phyloP scores from a whole-genome alignment of 2,329 filamentous ascomycete genomes.

The Furcasterigmium sp. region DNA sequence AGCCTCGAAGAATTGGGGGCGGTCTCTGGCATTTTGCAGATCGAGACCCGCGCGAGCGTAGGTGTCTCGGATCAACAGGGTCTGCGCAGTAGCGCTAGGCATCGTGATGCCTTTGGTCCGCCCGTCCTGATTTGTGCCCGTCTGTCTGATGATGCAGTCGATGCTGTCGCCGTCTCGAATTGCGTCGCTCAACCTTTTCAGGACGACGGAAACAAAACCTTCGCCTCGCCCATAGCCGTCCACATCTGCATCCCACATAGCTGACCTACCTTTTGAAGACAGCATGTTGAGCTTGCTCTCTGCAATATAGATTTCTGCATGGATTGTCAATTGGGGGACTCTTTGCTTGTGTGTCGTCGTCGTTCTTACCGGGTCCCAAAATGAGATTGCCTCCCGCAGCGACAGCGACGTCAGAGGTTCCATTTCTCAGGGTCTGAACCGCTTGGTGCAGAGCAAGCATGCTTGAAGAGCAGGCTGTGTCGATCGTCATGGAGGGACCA shows the following conservation, averaged over 20 bases:
- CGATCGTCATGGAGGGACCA: conserved; percentile 48
- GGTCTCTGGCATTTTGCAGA: conserved; percentile 6
- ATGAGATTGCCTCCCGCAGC: conserved; percentile 4
- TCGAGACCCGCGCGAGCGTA: conserved; percentile 20
- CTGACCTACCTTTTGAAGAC: conserved; percentile 1
- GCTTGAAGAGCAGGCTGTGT: conserved; percentile 55
- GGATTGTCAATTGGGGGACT: too few species aligned
- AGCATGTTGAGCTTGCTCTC: conserved; percentile 4
- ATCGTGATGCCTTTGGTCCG: conserved; percentile 27
- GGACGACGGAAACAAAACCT: conserved; percentile 30
- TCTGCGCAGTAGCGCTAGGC: conserved; percentile 22
- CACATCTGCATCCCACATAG: conserved; percentile 20
- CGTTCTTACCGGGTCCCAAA: too few species aligned
- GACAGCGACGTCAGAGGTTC: conserved; percentile 7
- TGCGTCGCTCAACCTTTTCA: conserved; percentile 38
- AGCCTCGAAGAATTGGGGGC: conserved; percentile 28
- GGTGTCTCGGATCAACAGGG: conserved; percentile 19
- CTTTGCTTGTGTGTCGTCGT: too few species aligned
- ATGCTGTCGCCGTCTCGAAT: conserved; percentile 34
- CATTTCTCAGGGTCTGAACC: too few species aligned
- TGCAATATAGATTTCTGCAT: conserved; percentile 22
- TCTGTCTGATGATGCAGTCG: conserved; percentile 23
- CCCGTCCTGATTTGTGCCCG: conserved; percentile 23
- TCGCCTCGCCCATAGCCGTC: conserved; percentile 42
- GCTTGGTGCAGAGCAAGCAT: conserved; percentile 38